Evolutionary conservation across 768 basidiomycete genomes (phyloP), one percentile per base, ranked within the genome.

Genomic region (Daedaleopsis nitida): DNA sequence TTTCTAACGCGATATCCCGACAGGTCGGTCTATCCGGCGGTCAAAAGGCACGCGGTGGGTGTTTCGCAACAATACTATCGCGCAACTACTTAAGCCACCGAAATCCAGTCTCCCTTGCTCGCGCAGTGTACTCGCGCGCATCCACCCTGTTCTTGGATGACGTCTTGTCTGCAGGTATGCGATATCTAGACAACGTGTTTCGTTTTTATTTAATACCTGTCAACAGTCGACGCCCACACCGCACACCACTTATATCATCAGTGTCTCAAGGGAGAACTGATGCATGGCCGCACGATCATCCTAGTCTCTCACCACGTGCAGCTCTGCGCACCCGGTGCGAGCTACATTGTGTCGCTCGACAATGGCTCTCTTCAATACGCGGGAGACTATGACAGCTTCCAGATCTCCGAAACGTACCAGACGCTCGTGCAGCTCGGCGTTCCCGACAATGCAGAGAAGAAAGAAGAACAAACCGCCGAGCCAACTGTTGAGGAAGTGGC

Each of bases 261-360:
- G 56, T 95, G 93, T 66, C 77, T 98, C 21, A 80, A 82, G 64
- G 94, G 96, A 8, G 86, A 90, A 50, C 76, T 97, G 44, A 80
- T 94, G 70, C 73, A 76, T n/a, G 87, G 85, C 17, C 81, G 95
- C 50, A 97, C 96, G 1, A 77, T 96, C 52, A 80, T 98, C 48
- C 80, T 98, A 23, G 94, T 97, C 53, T 97, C 96, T 3, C 96
- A 99, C 69, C 94, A 96, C 69, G 91, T 97, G 37, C 91, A 94
- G 68, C 81, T 98, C 5, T 94, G 92, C 68, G 82, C 86, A 2
- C 86, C 91, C 1, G 89, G 85, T 35, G 93, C 96, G 1, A 77
- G 75, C 24, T 95, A 93, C 72, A 81, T 98, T 65, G 90, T 96
- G 39, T 87, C 89, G 14, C 79, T 94, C 32, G 91, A 94, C 67